These are phyloP conservation scores for Xylaria sp. DNA, from an alignment of 2,329 filamentous ascomycete genomes.

Conservation along the genomic window DNA sequence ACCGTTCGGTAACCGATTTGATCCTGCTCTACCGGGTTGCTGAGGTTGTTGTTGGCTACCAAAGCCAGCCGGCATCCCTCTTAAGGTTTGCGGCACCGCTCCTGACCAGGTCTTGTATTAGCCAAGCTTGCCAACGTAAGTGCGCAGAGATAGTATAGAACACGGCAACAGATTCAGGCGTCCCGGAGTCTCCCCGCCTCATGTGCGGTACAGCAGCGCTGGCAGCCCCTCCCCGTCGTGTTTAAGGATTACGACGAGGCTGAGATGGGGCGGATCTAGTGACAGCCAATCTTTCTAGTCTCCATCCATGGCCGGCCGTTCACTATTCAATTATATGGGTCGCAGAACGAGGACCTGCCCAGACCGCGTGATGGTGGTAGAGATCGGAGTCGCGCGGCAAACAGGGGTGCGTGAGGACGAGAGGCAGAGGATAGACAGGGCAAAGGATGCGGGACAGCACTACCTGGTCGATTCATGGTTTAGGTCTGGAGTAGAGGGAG, in stretches of 20 bases:
- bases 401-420: conserved; percentile 41
- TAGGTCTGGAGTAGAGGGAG: conserved; percentile 33
- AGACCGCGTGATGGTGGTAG: conserved; percentile 30
- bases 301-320: conserved; percentile 16
- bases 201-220: background rate
- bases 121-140: conserved; percentile 42
- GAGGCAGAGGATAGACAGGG: conserved; percentile 42
- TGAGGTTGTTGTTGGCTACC: conserved; percentile 67
- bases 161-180: conserved; percentile 7
- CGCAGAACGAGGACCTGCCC: conserved; percentile 31
- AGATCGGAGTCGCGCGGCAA: conserved; percentile 41
- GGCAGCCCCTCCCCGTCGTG: background rate
- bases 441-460: conserved; percentile 42
- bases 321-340: conserved; percentile 27
- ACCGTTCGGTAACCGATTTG: conserved; percentile 70
- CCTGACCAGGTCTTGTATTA: conserved; percentile 55
- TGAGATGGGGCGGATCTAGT: conserved; percentile 23
- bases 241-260: conserved; percentile 29
- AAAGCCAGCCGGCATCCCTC: conserved; percentile 70
- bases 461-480: conserved; percentile 71
- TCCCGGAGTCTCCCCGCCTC: conserved; percentile 4
- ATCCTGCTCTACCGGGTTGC: conserved; percentile 62
- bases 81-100: conserved; percentile 69
- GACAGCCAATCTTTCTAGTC: conserved; percentile 7
- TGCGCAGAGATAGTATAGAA: conserved; percentile 28